These are phyloP conservation scores for Fraxinus xanthoxyloides DNA, from an alignment of 305 asterid species.

Conservation along the genomic window DNA sequence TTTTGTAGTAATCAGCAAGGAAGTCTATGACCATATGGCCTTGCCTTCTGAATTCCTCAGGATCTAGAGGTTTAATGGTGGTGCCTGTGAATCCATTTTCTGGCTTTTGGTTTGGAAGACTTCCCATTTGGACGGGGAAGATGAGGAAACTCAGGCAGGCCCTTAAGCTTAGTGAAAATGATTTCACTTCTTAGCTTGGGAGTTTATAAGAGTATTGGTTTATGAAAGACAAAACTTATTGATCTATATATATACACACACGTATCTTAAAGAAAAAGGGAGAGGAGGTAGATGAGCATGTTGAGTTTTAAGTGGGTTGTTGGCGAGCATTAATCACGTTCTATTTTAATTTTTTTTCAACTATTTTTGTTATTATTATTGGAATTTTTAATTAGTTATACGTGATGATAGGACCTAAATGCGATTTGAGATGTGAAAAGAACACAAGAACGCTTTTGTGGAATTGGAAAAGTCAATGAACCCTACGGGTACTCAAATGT, in stretches of 20 bases:
- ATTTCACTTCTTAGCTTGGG: slow-evolving; percentile 7
- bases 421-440: not conserved
- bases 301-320: slow-evolving; percentile 32
- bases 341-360: not conserved
- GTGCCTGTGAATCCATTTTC: slow-evolving; percentile 34
- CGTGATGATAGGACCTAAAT: not conserved
- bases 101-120: slow-evolving; percentile 34
- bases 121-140: slow-evolving; percentile 31
- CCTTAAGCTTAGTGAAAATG: not conserved
- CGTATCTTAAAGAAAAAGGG: not conserved
- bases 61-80: slow-evolving; percentile 55
- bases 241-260: slow-evolving; percentile 17
- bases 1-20: slow-evolving; percentile 63
- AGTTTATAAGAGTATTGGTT: not conserved
- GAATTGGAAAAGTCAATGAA: not conserved
- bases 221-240: slow-evolving; percentile 2
- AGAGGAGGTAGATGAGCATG: slow-evolving; percentile 40
- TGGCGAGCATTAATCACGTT: slow-evolving; percentile 30
- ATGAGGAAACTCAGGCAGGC: not conserved
- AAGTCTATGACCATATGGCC: slow-evolving; percentile 64
- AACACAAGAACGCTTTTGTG: not conserved
- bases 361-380: not conserved
- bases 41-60: slow-evolving; percentile 61
- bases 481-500: not conserved
- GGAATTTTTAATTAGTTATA: not conserved